Conservation (phyloP, 257 asterid genomes). For the Solanum raphanifolium region DNA sequence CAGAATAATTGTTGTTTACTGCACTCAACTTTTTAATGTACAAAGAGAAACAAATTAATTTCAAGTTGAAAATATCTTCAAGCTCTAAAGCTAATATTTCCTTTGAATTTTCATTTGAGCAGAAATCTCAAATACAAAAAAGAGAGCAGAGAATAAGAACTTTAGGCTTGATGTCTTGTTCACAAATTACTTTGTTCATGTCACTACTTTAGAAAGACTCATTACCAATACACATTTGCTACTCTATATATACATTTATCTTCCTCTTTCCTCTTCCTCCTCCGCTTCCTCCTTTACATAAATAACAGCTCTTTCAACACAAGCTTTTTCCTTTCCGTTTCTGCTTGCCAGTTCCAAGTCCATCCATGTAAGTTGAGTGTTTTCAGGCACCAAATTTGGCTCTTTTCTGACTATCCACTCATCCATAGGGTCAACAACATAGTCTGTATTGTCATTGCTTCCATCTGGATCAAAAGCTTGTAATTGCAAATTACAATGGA, state of each 20-base stretch:
- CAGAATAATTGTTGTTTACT: too few species aligned
- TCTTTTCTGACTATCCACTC: constrained; percentile 19
- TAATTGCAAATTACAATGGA: constrained; percentile 46
- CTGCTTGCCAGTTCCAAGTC: background rate
- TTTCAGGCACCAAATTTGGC: background rate
- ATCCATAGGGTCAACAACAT: constrained; percentile 8
- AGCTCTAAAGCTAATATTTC: background rate
- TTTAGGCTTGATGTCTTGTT: background rate
- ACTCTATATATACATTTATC: background rate
- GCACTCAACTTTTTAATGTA: background rate
- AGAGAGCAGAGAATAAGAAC: background rate
- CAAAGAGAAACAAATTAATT: background rate
- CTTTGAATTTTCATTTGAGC: background rate
- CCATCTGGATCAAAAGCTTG: constrained; percentile 14
- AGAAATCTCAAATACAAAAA: background rate
- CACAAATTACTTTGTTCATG: background rate
- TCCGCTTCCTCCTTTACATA: background rate
- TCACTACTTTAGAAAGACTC: background rate
- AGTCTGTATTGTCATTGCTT: background rate
- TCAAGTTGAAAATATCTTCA: background rate
- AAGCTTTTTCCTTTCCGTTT: background rate
- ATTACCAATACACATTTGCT: background rate
- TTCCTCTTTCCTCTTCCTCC: background rate
- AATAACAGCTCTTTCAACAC: background rate
- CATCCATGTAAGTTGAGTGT: constrained; percentile 4